Evolutionary conservation across 441 rosid genomes (phyloP), one percentile per base, ranked within the genome.

Genomic region (Sinapis alba): DNA sequence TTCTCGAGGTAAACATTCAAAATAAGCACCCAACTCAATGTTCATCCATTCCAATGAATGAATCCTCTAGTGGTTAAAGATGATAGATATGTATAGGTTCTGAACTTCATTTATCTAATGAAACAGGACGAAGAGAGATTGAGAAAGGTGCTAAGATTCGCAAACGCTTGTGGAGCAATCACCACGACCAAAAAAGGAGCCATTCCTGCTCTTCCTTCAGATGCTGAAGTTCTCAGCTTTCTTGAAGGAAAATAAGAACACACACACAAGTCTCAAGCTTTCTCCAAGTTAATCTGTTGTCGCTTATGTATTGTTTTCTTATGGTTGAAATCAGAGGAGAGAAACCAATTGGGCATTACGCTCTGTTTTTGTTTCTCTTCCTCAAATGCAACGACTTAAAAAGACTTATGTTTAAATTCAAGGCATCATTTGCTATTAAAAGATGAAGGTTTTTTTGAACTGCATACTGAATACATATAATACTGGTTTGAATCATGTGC

Each of bases 181-280:
- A 95, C 99, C 19, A 95, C 99, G 3, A 93, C 95, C 79, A 90
- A 95, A 34, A 95, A 95, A 79, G 99, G 99, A 51, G 99, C 99
- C 2, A 95, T 95, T 51, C 99, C 98, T 1, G 97, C 99, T 58
- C 99, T 95, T 58, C 99, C 99, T 0, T 62, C 85, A 0, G 88
- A 82, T 54, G 21, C 87, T 10, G 96, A 87, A 18, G 97, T 58
- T 77, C 80, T 69, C 69, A 20, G 45, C 72, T 78, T 95, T 19
- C 69, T 95, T 61, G 69, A 88, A 26, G 81, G 76, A 7, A 28
- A 28, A 7, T 28, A 28, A 71, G 38, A 85, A 85, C 81, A 86
- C 84, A 59, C n/a, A n/a, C 81, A 9, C 11, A 5, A 65, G 12
- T 4, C 20, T 2, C 34, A 2, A 64, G 61, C 34, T 19, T 30